Conservation (phyloP, 225 moss, liverwort and hornwort genomes). For the Bryoerythrophyllum caledonicum region DNA sequence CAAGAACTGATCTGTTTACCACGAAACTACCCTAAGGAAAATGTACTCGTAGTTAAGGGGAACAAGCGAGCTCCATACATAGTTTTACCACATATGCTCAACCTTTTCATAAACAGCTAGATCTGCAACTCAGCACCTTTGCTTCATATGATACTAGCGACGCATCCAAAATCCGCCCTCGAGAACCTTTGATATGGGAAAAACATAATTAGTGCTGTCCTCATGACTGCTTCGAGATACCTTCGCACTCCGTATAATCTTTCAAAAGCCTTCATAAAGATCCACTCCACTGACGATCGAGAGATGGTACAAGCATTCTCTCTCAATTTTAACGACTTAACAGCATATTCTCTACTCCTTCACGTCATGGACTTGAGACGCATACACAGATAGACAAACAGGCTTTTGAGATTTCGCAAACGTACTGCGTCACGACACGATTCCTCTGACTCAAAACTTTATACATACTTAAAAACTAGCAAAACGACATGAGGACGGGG, state of each 20-base stretch:
- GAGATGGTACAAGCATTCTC: not conserved
- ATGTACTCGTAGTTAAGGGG: not conserved
- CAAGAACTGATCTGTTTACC: not conserved
- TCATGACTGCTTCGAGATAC: not conserved
- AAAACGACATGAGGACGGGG: not conserved
- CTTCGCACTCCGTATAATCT: not conserved
- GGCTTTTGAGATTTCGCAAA: not conserved
- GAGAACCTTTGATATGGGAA: not conserved
- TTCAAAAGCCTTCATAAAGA: not conserved
- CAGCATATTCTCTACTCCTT: not conserved
- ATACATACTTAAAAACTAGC: not conserved
- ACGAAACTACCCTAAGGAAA: not conserved
- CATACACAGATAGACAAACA: not conserved
- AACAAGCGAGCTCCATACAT: conserved; percentile 15
- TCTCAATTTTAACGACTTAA: conserved; percentile 1
- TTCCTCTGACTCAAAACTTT: not conserved
- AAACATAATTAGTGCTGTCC: not conserved
- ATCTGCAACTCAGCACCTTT: not conserved
- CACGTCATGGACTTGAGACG: not conserved
- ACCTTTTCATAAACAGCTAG: not conserved
- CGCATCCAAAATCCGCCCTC: conserved; percentile 3
- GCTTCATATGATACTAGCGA: not conserved
- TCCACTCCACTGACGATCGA: not conserved
- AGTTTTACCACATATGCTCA: conserved; percentile 1
- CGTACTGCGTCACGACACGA: not conserved